Conservation (phyloP, 208 protist genomes). For the Leishmania arabica region DNA sequence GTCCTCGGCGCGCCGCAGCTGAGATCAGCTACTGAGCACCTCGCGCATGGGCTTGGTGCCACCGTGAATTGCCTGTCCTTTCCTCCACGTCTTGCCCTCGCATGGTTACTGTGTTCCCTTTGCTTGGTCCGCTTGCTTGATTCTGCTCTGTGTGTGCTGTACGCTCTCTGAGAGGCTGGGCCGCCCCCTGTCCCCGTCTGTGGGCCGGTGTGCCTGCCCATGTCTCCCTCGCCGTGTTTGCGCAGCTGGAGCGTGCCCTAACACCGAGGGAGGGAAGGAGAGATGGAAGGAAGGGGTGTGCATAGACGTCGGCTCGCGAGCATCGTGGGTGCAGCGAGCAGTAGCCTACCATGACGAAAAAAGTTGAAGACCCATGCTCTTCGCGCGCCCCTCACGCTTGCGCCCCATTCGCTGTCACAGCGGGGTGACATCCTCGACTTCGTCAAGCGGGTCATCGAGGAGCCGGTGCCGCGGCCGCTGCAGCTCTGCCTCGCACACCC, state of each 20-base stretch:
- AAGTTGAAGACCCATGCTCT: neutral
- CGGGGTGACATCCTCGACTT: constrained; percentile 62
- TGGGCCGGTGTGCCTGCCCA: neutral
- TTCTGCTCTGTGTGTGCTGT: neutral
- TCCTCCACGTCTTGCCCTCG: neutral
- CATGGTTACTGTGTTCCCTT: neutral
- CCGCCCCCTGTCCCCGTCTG: neutral
- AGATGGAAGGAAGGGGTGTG: neutral
- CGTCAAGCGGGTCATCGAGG: constrained; percentile 16
- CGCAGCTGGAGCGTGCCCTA: neutral
- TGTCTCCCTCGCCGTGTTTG: neutral
- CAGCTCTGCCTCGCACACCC: constrained; percentile 21
- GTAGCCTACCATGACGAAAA: neutral
- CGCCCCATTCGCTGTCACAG: constrained; percentile 14
- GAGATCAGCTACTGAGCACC: neutral
- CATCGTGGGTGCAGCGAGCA: neutral
- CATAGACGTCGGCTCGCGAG: neutral
- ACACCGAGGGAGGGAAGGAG: neutral
- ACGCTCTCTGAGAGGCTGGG: neutral
- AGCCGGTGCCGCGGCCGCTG: constrained; percentile 11
- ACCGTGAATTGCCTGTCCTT: no score
- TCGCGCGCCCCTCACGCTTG: neutral
- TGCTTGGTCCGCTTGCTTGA: neutral
- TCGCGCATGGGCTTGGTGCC: neutral
- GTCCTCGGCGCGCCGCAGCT: neutral